These are phyloP conservation scores for Acorus gramineus DNA, from an alignment of 106 monocot species.

Conservation along the genomic window DNA sequence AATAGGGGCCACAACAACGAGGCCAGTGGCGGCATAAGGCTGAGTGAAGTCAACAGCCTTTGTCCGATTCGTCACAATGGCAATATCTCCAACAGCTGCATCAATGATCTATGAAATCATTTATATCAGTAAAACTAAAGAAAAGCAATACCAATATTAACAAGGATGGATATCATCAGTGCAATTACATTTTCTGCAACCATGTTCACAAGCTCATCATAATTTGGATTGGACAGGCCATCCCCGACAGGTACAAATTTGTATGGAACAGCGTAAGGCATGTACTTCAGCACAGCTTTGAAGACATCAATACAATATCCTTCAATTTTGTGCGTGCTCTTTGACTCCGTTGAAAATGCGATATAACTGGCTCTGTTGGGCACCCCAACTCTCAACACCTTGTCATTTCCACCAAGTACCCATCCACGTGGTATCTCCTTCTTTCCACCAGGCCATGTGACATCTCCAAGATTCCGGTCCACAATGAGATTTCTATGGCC, in stretches of 20 bases:
- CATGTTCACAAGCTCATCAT: conserved; percentile 37
- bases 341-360: conserved; percentile 28
- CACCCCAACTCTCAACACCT: conserved; percentile 47
- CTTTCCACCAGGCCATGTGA: conserved; percentile 55
- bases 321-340: conserved; percentile 1
- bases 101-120: conserved; percentile 25
- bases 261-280: conserved; percentile 58
- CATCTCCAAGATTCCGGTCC: conserved; percentile 17
- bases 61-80: conserved; percentile 39
- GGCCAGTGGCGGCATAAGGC: conserved; percentile 42
- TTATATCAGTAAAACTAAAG: neutral
- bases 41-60: conserved; percentile 68
- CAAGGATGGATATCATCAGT: neutral
- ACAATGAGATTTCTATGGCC: conserved; percentile 5
- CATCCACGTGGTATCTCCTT: conserved; percentile 48
- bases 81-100: conserved; percentile 47
- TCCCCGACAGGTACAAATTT: conserved; percentile 58
- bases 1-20: conserved; percentile 38
- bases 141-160: too few relatives aligned
- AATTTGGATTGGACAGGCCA: conserved; percentile 40
- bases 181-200: conserved; percentile 38
- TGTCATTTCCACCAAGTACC: conserved; percentile 37
- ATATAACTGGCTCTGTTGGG: conserved; percentile 46
- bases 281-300: conserved; percentile 25
- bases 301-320: conserved; percentile 83